These are phyloP conservation scores for Leptosphaerulina australis DNA, from an alignment of 2,329 filamentous ascomycete species.

Conservation along the genomic window DNA sequence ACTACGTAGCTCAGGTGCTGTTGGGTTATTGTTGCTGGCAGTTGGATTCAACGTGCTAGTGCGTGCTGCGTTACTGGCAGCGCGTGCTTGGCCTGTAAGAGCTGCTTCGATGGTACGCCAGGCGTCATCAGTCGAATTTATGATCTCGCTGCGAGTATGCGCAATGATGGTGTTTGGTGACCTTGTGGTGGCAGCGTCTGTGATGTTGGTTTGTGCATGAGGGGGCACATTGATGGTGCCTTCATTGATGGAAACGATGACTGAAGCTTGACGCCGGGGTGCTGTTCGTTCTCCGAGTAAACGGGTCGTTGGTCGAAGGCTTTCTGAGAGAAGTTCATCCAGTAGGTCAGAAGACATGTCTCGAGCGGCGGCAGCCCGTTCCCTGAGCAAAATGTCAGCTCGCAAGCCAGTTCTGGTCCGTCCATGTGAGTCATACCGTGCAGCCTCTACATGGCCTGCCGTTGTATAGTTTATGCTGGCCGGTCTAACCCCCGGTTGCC, in stretches of 20 bases:
- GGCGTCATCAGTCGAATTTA: conserved; percentile 49
- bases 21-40: conserved; percentile 19
- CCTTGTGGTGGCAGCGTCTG: conserved; percentile 36
- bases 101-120: conserved; percentile 58
- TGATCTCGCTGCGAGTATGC: conserved; percentile 42
- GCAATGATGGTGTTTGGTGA: conserved; percentile 41
- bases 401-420: not conserved
- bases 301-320: conserved; percentile 28
- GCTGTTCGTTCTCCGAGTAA: conserved; percentile 28
- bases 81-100: conserved; percentile 46
- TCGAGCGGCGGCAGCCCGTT: conserved; percentile 24
- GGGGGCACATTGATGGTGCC: conserved; percentile 31
- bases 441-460: conserved; percentile 26
- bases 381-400: conserved; percentile 23
- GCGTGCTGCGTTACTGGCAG: conserved; percentile 21
- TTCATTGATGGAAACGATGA: conserved; percentile 46
- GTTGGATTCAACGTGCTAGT: conserved; percentile 15
- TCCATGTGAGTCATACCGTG: conserved; percentile 30
- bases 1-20: conserved; percentile 39
- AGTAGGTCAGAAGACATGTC: conserved; percentile 17
- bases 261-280: conserved; percentile 50
- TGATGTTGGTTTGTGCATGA: conserved; percentile 34
- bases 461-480: conserved; percentile 54
- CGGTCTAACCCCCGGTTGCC: conserved; percentile 45
- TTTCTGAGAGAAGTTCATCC: conserved; percentile 28